These are phyloP conservation scores for Dendrocalamus sinicus DNA, from an alignment of 176 grass and related monocot genomes.

Conservation along the genomic window DNA sequence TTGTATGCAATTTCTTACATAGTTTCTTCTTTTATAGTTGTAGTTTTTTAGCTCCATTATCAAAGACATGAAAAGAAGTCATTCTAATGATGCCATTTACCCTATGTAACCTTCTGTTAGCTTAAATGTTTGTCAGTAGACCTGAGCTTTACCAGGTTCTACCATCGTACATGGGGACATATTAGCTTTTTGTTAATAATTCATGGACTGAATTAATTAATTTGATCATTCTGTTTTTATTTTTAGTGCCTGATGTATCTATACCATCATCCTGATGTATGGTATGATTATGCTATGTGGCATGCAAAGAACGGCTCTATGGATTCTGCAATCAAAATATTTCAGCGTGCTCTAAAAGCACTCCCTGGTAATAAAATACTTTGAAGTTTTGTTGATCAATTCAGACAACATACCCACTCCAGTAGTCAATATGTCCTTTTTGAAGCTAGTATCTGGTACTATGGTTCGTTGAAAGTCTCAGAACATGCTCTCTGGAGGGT, in stretches of 20 bases:
- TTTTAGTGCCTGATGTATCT: conserved; percentile 92
- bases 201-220: conserved; percentile 10
- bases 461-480: not conserved
- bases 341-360: conserved; percentile 94
- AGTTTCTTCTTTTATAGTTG: conserved; percentile 17
- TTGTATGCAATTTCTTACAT: not conserved
- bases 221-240: conserved; percentile 31
- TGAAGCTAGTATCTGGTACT: conserved; percentile 21
- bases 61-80: conserved; percentile 31
- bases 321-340: conserved; percentile 90
- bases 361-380: conserved; percentile 78
- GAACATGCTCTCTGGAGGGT: conserved; percentile 35
- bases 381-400: conserved; percentile 23
- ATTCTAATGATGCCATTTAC: not conserved
- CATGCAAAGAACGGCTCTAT: conserved; percentile 72
- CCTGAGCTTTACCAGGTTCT: conserved; percentile 16
- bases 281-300: conserved; percentile 97
- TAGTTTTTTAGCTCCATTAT: not conserved
- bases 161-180: conserved; percentile 3
- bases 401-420: conserved; percentile 11
- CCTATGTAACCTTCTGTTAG: conserved; percentile 9
- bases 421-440: conserved; percentile 12
- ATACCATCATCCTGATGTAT: conserved; percentile 98
- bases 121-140: conserved; percentile 21
- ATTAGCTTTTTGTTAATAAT: conserved; percentile 32